Evolutionary conservation across 352 stramenopile genomes (phyloP), one percentile per base, ranked within the genome.

Genomic region (Pythium periplocum): DNA sequence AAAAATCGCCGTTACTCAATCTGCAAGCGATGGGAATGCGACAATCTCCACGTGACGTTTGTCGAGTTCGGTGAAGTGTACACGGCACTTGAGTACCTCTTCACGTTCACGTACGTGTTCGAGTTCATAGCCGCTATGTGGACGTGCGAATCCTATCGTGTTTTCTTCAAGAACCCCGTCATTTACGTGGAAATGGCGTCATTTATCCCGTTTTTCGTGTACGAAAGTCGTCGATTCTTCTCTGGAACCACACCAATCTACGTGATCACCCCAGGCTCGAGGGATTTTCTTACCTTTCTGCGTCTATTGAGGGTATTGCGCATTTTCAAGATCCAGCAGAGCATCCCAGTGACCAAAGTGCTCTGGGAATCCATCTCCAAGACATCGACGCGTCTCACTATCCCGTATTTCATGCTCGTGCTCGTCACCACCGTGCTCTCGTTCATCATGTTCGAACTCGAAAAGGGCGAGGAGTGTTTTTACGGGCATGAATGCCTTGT

Each of bases 341-440:
- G 74, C 53, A 90, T 90, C 41, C 79, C 79, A 1, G 79, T 83
- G n/a, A 88, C 79, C 1, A 79, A 87, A 51, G 79, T 90, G 46
- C 54, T 88, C 0, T 86, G 73, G 68, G 79, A 90, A 35, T 86
- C 79, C 5, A 90, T 90, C 60, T 85, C 76, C n/a, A 90, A 90
- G 61, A 90, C 79, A 11, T 90, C 77, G 5, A 72, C 69, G 12
- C 75, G 79, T 10, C 66, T 90, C 31, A 79, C 77, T 17, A 88
- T 90, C 60, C 79, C 79, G 37, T 89, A 90, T 43, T 86, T 87
- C 56, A 87, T 92, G 75, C 71, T 92, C 26, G 79, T 81, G 47
- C 66, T 92, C 26, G 73, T 87, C 33, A 78, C 75, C 5, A 86
- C 78, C 4, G 84, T 92, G 31, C 64, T 90, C 32, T 82, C 78